Conservation (phyloP, 805 yeast species). For the Torulaspora indica region DNA sequence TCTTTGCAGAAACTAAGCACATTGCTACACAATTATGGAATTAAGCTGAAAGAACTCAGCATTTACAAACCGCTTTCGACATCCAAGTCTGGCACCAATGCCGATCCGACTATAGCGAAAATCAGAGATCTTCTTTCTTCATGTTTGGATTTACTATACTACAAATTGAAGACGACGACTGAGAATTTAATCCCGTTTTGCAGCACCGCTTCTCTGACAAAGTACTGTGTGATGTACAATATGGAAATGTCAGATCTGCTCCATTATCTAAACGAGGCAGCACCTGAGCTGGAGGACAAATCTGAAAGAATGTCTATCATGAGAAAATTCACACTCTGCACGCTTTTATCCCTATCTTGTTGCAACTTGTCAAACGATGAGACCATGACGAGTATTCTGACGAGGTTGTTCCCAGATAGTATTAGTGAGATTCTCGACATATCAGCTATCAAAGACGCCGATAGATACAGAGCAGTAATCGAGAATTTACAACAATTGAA, state of each 20-base stretch:
- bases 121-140: slow-evolving; percentile 36
- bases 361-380: slow-evolving; percentile 16
- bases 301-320: slow-evolving; percentile 37
- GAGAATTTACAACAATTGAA: slow-evolving; percentile 8
- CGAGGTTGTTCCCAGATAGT: slow-evolving; percentile 9
- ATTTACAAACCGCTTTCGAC: slow-evolving; percentile 22
- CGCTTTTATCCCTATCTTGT: slow-evolving; percentile 37
- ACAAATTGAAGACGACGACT: slow-evolving; percentile 28
- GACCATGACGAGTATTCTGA: slow-evolving; percentile 4
- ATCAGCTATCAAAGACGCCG: background rate
- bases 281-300: slow-evolving; percentile 29
- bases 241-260: slow-evolving; percentile 33
- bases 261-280: slow-evolving; percentile 19
- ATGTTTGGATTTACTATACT: slow-evolving; percentile 28
- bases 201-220: slow-evolving; percentile 36
- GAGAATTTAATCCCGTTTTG: slow-evolving; percentile 30
- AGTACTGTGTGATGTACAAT: slow-evolving; percentile 44
- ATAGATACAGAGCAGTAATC: slow-evolving; percentile 7
- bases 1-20: slow-evolving; percentile 26
- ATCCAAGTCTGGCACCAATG: slow-evolving; percentile 1
- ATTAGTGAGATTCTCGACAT: background rate
- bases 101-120: slow-evolving; percentile 9
- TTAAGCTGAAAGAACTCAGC: slow-evolving; percentile 31
- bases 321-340: slow-evolving; percentile 43
- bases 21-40: slow-evolving; percentile 26